Base-by-base conservation (phyloP, 176 grass and related monocot genomes). In the Miscanthus lutarioriparius region DNA sequence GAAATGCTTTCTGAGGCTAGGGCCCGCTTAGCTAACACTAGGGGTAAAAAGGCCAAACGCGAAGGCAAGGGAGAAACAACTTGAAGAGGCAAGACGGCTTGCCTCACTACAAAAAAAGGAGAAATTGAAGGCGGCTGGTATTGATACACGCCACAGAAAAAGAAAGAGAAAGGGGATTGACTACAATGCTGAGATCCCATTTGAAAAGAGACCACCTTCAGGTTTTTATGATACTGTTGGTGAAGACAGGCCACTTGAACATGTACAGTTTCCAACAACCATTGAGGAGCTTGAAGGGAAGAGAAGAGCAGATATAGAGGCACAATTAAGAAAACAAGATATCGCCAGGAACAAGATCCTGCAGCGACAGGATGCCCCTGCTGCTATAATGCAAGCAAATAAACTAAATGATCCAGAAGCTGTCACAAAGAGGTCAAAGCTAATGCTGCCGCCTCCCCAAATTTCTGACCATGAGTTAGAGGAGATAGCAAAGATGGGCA, bases 391-490 rank as follows among this genome's bases (percentile, higher is more conserved):
- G 51, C 95, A 97, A 83, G 95, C 90, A 17, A 97, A 97, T 90
- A 97, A 94, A 80, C 91, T 97, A 76, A 97, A 94, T 71, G 95
- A 97, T 67, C 95, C 95, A 23, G 95, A 97, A 90, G 88, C 95
- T 78, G 95, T 97, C 71, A 90, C 90, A 73, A 97, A 89, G 81
- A 90, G 95, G 74, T 91, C 92, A 67, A 97, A 97, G 85, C 74
- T 97, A 71, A 97, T 97, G 92, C 90, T 97, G 81, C 95, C 95
- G 37, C 79, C 95, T 32, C 95, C 95, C 28, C 95, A 97, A 84
- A 97, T 97, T 85, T 92, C 92, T 26, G 90, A 97, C 81, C 95
- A 94, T 65, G 95, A 97, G 79, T 72, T 97, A 75, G 95, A 94
- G 86, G 92, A 97, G 80, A 97, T 97, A 44, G 88, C 88, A 91